Base-by-base conservation (phyloP, 176 grass and related monocot species). In the Echinochloa phyllopogon region DNA sequence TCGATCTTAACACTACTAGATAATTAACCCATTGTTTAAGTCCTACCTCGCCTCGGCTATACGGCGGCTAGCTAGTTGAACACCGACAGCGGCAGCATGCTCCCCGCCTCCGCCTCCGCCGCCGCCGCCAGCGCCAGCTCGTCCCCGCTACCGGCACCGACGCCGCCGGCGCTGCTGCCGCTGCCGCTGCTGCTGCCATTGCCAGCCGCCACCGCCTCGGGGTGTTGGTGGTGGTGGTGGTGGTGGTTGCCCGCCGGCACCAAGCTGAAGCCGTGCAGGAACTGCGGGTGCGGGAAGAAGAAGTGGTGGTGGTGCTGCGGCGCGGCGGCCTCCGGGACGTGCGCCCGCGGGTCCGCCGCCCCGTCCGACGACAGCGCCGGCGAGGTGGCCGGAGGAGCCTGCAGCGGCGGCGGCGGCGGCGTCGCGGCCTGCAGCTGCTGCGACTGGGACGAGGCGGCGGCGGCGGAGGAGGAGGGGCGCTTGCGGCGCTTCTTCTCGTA, bases 401-500 rank as follows among this genome's bases (percentile, higher is more conserved):
- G 21, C 56, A 11, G 56, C 56, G 8, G 49, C 1, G 15, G 68
- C 41, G n/a, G 40, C 20, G 40, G 21, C 6, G 58, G n/a, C 0
- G 20, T 58, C 23, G 16, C 2, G 1, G 49, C 48, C 71, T n/a
- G 62, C 72, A 60, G 45, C 66, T 71, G 79, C 17, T 53, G 39
- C 12, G 88, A 78, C 20, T 47, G 44, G 69, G 70, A 73, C 24
- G 70, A 25, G 0, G 38, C 9, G 1, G 72, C 1, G 0, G 38
- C 9, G 1, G 72, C 2, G 13, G 84, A 27, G 1, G 72, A 1
- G 13, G 84, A 27, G 4, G 89, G 81, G 36, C 90, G 86, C 82
- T 92, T 92, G 41, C 82, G 86, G 58, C 86, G 82, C 86, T 92
- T 92, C 86, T 92, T 92, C 90, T 92, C 82, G 82, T 92, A 92